Base-by-base conservation (phyloP, 495 filamentous ascomycete species). In the Platismatia glauca region DNA sequence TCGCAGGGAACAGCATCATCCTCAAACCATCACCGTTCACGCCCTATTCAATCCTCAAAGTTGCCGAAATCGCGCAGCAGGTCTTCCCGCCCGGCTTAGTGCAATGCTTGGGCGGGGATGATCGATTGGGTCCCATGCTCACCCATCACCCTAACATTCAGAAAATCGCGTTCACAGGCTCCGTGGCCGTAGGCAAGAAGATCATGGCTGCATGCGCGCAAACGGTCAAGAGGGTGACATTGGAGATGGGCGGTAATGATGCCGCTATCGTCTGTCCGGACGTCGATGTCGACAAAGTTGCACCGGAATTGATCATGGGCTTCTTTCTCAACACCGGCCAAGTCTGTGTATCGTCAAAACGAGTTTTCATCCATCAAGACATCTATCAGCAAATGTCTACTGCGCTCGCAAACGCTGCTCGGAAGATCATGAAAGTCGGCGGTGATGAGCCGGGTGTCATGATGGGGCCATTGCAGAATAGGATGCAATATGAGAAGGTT, bases 101-200 rank as follows among this genome's bases (percentile, higher is more conserved):
- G 6, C 35, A 37, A 11, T 5, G 6, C 11, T 37, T 37, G 35
- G 11, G 35, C 35, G 35, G 35, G 5, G 35, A 11, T 6, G 6
- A 37, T 37, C 6, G 11, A 37, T 37, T 37, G 35, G 35, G 35
- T 11, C 35, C 35, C 35, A 6, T 37, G 11, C 11, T 5, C 35
- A 37, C 77, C 0, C 68, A 73, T 15, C 86, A 89, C 66, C 78
- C 81, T 0, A 80, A 76, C 3, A 82, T 89, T 64, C 79, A 80
- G 60, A 88, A 89, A 75, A 85, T 89, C 69, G 80, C 74, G 60
- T 89, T 90, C 71, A 89, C 86, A 0, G 87, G 87, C 7, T 86
- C 84, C 8, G 83, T 79, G 35, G 69, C 77, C 1, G 87, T 85
- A 0, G 87, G 87, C 16, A 85, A 85, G 71, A 78, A 76, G 44